Evolutionary conservation across 495 filamentous ascomycete species (phyloP).

Genomic region (Talaromyces thailandensis): DNA sequence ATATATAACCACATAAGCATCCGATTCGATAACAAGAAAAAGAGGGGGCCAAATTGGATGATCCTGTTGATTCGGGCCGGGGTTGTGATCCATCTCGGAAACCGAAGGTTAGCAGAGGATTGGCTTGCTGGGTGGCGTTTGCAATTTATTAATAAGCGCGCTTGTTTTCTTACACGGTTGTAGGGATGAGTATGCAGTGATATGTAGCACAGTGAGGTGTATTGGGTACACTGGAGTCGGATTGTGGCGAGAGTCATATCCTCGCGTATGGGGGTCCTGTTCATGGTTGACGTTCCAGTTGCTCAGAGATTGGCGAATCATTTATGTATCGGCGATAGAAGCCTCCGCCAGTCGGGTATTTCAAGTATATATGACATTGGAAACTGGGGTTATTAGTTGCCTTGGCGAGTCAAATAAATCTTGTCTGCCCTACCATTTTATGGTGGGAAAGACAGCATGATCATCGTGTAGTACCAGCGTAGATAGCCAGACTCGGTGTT

Average conservation of each 20-base stretch:
- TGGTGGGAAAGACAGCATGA: no score
- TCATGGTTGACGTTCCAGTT: not conserved
- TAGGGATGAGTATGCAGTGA: not conserved
- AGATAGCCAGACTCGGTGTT: not conserved
- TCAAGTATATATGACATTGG: not conserved
- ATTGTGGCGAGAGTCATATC: not conserved
- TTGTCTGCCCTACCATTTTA: no score
- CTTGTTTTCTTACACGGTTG: not conserved
- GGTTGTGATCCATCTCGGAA: not conserved
- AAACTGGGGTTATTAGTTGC: not conserved
- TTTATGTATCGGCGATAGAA: not conserved
- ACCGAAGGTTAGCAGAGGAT: not conserved
- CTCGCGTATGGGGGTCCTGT: not conserved
- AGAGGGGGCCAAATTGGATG: not conserved
- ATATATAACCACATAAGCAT: not conserved
- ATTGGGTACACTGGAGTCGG: not conserved
- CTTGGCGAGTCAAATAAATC: not conserved
- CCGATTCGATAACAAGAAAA: not conserved
- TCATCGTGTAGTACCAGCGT: not conserved
- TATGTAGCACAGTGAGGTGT: not conserved
- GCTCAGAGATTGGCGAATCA: not conserved
- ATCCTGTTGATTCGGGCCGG: not conserved
- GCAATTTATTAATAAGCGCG: not conserved
- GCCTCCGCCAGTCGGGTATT: not conserved
- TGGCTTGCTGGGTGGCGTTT: not conserved